Conservation (phyloP, 208 protist species). For the Phytomonas francai region DNA sequence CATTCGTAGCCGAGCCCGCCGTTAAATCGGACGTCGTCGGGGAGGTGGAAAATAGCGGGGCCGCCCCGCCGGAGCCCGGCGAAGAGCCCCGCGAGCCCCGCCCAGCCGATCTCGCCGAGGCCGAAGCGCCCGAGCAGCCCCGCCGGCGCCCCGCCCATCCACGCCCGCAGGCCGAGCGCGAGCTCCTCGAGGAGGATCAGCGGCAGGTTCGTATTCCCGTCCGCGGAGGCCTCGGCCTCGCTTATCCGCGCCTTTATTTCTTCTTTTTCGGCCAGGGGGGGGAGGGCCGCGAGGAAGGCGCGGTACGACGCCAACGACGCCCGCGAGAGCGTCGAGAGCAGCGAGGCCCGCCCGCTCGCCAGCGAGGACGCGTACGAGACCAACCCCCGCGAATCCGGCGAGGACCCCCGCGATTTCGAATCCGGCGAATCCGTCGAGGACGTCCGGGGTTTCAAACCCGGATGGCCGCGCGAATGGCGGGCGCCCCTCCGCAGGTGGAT, state of each 20-base stretch:
- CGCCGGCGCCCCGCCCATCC: conserved; percentile 34
- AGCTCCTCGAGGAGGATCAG: conserved; percentile 84
- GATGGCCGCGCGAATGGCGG: background rate
- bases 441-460: background rate
- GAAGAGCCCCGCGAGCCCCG: conserved; percentile 56
- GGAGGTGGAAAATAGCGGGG: conserved; percentile 38
- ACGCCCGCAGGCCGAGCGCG: conserved; percentile 47
- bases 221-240: conserved; percentile 27
- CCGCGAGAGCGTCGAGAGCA: conserved; percentile 76
- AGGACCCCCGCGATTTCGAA: too few species aligned
- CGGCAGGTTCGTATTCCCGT: conserved; percentile 85
- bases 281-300: conserved; percentile 76
- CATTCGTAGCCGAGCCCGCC: conserved; percentile 81
- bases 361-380: conserved; percentile 43
- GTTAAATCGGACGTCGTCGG: conserved; percentile 79
- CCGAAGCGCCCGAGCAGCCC: conserved; percentile 35
- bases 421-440: conserved; percentile 6
- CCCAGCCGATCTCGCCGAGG: conserved; percentile 57
- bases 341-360: conserved; percentile 57
- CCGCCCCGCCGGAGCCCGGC: conserved; percentile 29
- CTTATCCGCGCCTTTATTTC: conserved; percentile 4
- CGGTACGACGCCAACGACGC: conserved; percentile 63
- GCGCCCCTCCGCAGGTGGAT: conserved; percentile 45
- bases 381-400: conserved; percentile 15
- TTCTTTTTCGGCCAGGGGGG: conserved; percentile 18